These are phyloP conservation scores for Venturia nashicola DNA, from an alignment of 2,329 filamentous ascomycete species.

Conservation along the genomic window DNA sequence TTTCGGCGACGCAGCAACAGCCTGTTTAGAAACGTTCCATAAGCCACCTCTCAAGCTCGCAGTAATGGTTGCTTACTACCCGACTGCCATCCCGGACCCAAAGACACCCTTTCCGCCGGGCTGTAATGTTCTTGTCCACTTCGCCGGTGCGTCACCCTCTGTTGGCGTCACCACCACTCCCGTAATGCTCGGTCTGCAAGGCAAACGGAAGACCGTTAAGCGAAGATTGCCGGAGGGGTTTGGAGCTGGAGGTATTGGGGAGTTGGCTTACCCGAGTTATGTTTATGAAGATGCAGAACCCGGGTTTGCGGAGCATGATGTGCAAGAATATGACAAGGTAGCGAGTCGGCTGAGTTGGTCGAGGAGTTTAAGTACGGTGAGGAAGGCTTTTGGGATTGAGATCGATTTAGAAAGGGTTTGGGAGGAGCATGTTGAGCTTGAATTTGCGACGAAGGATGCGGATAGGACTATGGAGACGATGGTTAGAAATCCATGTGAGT, in stretches of 20 bases:
- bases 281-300: constrained; percentile 43
- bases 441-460: constrained; percentile 23
- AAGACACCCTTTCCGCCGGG: constrained; percentile 30
- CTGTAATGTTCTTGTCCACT: constrained; percentile 43
- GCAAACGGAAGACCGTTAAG: constrained; percentile 34
- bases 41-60: constrained; percentile 45
- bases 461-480: constrained; percentile 27
- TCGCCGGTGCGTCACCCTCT: constrained; percentile 31
- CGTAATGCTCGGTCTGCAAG: constrained; percentile 41
- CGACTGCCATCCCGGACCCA: constrained; percentile 42
- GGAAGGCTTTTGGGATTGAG: constrained; percentile 45
- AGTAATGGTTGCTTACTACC: constrained; percentile 52
- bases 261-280: constrained; percentile 30
- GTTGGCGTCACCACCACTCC: constrained; percentile 37
- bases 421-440: constrained; percentile 22
- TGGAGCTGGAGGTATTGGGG: constrained; percentile 32
- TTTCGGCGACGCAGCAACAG: constrained; percentile 48
- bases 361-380: constrained; percentile 47
- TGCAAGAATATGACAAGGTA: constrained; percentile 55
- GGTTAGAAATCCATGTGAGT: constrained; percentile 21
- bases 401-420: constrained; percentile 32
- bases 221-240: constrained; percentile 39
- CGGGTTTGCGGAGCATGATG: constrained; percentile 60
- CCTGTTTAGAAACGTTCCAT: constrained; percentile 45
- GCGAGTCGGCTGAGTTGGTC: constrained; percentile 56